Conservation (phyloP, 2,329 filamentous ascomycete genomes). For the Epichloe sibirici region DNA sequence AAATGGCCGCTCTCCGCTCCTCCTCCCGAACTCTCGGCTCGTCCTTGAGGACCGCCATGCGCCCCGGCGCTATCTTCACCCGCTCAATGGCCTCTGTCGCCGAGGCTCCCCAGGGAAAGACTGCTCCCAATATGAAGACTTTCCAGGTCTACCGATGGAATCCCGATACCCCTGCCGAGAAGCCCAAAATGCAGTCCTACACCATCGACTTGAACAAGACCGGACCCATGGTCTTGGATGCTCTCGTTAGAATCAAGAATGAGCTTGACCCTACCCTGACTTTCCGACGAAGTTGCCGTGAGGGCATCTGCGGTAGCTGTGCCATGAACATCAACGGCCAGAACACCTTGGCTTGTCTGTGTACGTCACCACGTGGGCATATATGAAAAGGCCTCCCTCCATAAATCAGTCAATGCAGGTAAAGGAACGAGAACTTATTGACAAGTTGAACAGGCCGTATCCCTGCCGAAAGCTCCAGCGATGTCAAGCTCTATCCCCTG, state of each 20-base stretch:
- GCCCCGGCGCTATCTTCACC: constrained; percentile 29
- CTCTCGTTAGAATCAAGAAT: constrained; percentile 97
- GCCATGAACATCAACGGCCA: constrained; percentile 99
- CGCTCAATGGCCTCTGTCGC: constrained; percentile 44
- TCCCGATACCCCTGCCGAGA: constrained; percentile 79
- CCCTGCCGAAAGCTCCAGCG: constrained; percentile 64
- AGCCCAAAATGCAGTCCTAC: constrained; percentile 93
- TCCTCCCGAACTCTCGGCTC: constrained; percentile 39
- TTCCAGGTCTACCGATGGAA: constrained; percentile 99
- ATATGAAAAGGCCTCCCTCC: neutral
- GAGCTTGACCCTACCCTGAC: constrained; percentile 94
- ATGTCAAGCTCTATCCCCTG: constrained; percentile 92
- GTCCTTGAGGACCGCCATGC: constrained; percentile 27
- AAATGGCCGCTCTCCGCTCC: constrained; percentile 51
- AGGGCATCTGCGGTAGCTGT: constrained; percentile 97
- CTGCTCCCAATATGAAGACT: constrained; percentile 69
- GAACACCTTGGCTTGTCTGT: constrained; percentile 94
- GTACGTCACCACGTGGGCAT: constrained; percentile 43
- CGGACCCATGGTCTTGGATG: constrained; percentile 95
- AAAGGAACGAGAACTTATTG: neutral
- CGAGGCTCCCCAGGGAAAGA: constrained; percentile 48
- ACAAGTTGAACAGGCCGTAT: constrained; percentile 60
- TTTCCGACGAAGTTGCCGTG: constrained; percentile 89
- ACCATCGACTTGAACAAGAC: constrained; percentile 97
- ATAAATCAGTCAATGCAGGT: neutral